Base-by-base conservation (phyloP, 176 grass and related monocot genomes). In the Phragmites australis region DNA sequence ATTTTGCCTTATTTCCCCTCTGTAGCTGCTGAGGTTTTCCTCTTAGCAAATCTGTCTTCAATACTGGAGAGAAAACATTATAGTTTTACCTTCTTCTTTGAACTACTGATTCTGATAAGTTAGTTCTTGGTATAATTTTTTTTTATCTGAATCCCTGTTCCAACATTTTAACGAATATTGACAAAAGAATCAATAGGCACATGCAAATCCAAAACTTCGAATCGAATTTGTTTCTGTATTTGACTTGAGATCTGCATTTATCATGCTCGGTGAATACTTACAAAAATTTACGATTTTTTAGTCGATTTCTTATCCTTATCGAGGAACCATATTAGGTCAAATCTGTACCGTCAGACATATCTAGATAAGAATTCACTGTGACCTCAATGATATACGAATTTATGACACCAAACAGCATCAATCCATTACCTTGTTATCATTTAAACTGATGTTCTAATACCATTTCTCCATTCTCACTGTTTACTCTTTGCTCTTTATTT, bases 71-170 rank as follows among this genome's bases (percentile, higher is more conserved):
- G 16, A 46, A 70, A 45, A 3, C 2, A 47, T 57, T 44, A 43
- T 45, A 45, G 14, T 78, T 23, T 31, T 65, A 65, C 5, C 18
- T 39, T 17, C 23, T 53, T 64, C 18, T 43, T 19, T 13, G 19
- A 21, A 23, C 65, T 50, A 25, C n/a, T n/a, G n/a, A n/a, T n/a
- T n/a, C n/a, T n/a, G n/a, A n/a, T n/a, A n/a, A n/a, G n/a, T n/a
- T n/a, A n/a, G n/a, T n/a, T n/a, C n/a, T n/a, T n/a, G n/a, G n/a
- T n/a, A n/a, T n/a, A n/a, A n/a, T n/a, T n/a, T n/a, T n/a, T n/a
- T n/a, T n/a, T 78, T n/a, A 43, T 80, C 37, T 80, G 34, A 53
- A 41, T 45, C 9, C 46, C 7, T 81, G 18, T 70, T 41, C 66
- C 23, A 14, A 47, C 46, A 81, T 48, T 25, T 71, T 70, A 70